These are phyloP conservation scores for Eremochloa ophiuroides DNA, from an alignment of 176 grass and related monocot species.

Conservation along the genomic window DNA sequence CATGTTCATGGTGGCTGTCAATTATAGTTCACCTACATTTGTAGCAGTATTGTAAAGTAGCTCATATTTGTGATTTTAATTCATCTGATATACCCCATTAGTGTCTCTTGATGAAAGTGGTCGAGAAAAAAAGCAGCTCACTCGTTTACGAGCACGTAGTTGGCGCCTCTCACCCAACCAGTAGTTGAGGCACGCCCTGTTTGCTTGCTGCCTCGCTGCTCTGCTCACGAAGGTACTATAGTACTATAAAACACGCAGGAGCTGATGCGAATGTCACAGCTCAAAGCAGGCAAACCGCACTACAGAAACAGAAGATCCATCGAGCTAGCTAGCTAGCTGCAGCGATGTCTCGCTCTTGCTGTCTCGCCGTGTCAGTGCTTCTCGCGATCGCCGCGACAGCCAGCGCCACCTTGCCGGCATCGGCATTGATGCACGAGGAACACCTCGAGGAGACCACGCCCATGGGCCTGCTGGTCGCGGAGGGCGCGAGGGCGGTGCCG, in stretches of 20 bases:
- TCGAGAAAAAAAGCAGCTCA: not conserved
- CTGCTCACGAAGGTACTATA: not conserved
- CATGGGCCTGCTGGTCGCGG: not conserved
- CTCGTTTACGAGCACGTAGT: not conserved
- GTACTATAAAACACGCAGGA: not conserved
- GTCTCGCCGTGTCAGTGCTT: constrained; percentile 13
- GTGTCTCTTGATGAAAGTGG: not conserved
- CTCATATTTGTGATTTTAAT: too few relatives aligned
- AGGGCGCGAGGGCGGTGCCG: not conserved
- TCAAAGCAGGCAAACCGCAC: not conserved
- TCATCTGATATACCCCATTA: too few relatives aligned
- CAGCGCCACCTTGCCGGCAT: not conserved
- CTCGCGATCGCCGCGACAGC: constrained; percentile 23
- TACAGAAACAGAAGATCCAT: not conserved
- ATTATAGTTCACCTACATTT: too few relatives aligned
- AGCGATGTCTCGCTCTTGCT: constrained; percentile 19
- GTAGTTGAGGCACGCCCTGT: not conserved
- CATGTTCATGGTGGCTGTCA: too few relatives aligned
- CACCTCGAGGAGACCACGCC: not conserved
- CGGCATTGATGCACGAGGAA: not conserved
- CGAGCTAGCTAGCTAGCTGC: not conserved
- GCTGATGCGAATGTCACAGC: not conserved
- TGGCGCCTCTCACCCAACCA: not conserved
- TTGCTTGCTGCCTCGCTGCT: not conserved
- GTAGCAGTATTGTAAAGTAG: too few relatives aligned